Evolutionary conservation across 768 basidiomycete genomes (phyloP).

Genomic region (Boletus barrowsii): DNA sequence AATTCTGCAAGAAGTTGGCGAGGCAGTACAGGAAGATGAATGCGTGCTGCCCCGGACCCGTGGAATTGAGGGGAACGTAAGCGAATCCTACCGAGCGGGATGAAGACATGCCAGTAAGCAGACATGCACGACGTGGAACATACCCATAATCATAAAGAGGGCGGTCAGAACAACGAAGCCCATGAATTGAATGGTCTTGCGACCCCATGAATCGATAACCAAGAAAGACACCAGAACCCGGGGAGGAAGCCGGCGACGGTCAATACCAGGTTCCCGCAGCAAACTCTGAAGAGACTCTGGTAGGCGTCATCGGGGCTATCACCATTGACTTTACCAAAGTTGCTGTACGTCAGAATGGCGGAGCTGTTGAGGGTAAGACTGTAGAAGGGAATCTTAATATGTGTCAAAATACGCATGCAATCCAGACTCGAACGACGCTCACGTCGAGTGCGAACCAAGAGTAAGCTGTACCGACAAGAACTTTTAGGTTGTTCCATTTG

Average conservation of each 20-base stretch:
- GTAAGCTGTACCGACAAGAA: conserved; percentile 72
- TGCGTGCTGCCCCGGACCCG: conserved; percentile 48
- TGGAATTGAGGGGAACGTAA: conserved; percentile 54
- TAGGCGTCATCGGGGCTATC: conserved; percentile 13
- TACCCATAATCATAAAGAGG: conserved; percentile 69
- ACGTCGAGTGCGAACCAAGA: conserved; percentile 91
- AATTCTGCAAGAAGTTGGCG: conserved; percentile 18
- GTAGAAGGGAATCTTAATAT: conserved; percentile 76
- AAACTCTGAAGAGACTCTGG: conserved; percentile 24
- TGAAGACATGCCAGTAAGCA: not conserved
- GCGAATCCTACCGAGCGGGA: conserved; percentile 49
- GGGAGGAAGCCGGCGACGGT: conserved; percentile 19
- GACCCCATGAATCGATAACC: conserved; percentile 66
- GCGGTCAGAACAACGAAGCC: conserved; percentile 66
- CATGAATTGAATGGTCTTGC: conserved; percentile 73
- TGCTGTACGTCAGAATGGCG: conserved; percentile 70
- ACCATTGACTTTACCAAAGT: conserved; percentile 48
- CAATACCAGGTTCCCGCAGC: conserved; percentile 18
- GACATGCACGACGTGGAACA: conserved; percentile 13
- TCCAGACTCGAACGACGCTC: conserved; percentile 23
- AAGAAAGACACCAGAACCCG: conserved; percentile 68
- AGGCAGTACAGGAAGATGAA: conserved; percentile 36
- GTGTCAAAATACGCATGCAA: not conserved
- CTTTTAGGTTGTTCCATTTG: conserved; percentile 72
- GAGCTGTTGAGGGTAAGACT: conserved; percentile 80